Conservation (phyloP, 768 basidiomycete genomes). For the Daedaleopsis sinensis region DNA sequence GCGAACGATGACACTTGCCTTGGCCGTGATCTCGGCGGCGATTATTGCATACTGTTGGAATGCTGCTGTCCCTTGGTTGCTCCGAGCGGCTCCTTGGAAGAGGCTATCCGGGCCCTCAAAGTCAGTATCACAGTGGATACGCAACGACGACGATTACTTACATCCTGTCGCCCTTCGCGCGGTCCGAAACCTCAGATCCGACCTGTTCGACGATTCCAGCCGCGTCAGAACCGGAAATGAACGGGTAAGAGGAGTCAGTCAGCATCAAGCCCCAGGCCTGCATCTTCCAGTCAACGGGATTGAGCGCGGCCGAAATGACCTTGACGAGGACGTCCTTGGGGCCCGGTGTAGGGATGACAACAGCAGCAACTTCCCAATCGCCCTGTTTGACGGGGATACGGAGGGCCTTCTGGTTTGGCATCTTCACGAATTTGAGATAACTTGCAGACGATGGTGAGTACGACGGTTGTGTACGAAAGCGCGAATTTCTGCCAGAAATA, state of each 20-base stretch:
- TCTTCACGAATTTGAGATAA: neutral
- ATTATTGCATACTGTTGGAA: conserved; percentile 29
- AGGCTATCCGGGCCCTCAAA: neutral
- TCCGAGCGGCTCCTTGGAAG: conserved; percentile 7
- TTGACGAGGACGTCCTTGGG: conserved; percentile 33
- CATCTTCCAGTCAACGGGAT: conserved; percentile 40
- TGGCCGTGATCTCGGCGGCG: conserved; percentile 24
- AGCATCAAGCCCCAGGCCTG: conserved; percentile 33
- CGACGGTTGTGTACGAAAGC: too few species aligned
- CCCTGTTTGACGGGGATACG: conserved; percentile 14
- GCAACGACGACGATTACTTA: conserved; percentile 18
- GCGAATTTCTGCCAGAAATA: too few species aligned
- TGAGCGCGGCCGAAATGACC: conserved; percentile 32
- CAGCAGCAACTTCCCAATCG: conserved; percentile 3
- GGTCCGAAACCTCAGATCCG: conserved; percentile 26
- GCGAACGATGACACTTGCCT: conserved; percentile 21
- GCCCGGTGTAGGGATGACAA: conserved; percentile 12
- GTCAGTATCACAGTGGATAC: neutral
- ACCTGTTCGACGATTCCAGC: conserved; percentile 43
- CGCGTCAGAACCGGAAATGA: conserved; percentile 40
- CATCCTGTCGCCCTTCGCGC: conserved; percentile 42
- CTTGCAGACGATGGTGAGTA: too few species aligned
- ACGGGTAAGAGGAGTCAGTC: conserved; percentile 33
- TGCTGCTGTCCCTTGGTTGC: neutral
- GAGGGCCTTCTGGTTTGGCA: conserved; percentile 24